Percentiles rank a stretch among this genome's conserved stretches.
These are phyloP conservation scores for Kwoniella sp. DNA, from an alignment of 768 basidiomycete genomes.

Conservation along the genomic window DNA sequence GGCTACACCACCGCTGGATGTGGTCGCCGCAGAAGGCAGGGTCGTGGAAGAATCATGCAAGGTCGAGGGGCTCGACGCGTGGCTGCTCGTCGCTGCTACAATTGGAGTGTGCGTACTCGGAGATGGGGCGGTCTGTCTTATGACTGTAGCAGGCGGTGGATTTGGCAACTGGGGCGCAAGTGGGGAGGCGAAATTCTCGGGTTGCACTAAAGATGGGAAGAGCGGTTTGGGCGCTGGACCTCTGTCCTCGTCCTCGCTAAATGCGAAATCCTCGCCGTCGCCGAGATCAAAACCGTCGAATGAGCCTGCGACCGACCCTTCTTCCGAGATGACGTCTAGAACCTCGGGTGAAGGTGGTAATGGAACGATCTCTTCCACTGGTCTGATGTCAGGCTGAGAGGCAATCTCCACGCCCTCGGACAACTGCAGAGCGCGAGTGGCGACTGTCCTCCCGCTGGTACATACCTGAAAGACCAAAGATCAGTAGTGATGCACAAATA, in stretches of 20 bases:
- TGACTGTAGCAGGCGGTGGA: not conserved
- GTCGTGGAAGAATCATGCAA: not conserved
- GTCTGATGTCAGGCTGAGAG: conserved; percentile 18
- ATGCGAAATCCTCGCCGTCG: not conserved
- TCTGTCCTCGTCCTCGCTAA: not conserved
- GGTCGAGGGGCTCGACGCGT: not conserved
- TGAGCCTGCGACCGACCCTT: conserved; percentile 7
- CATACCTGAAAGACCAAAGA: conserved; percentile 32
- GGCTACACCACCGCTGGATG: not conserved
- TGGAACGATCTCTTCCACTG: conserved; percentile 1
- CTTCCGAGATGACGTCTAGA: conserved; percentile 9
- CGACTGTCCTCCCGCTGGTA: conserved; percentile 30
- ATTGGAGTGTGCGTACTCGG: conserved; percentile 1
- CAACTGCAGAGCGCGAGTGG: conserved; percentile 8
- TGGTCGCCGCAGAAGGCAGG: not conserved
- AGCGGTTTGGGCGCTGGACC: not conserved
- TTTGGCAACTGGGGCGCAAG: not conserved
- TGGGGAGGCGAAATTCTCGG: not conserved
- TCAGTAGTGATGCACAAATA: not conserved
- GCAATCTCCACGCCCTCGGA: conserved; percentile 20
- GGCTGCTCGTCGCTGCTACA: conserved; percentile 5
- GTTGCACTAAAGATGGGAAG: not conserved
- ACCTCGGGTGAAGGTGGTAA: not conserved
- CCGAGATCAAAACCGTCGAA: not conserved
- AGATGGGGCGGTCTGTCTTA: not conserved